Evolutionary conservation across 2,329 filamentous ascomycete species (phyloP), one percentile per base, ranked within the genome.

Genomic region (Chaetomium strumarium): DNA sequence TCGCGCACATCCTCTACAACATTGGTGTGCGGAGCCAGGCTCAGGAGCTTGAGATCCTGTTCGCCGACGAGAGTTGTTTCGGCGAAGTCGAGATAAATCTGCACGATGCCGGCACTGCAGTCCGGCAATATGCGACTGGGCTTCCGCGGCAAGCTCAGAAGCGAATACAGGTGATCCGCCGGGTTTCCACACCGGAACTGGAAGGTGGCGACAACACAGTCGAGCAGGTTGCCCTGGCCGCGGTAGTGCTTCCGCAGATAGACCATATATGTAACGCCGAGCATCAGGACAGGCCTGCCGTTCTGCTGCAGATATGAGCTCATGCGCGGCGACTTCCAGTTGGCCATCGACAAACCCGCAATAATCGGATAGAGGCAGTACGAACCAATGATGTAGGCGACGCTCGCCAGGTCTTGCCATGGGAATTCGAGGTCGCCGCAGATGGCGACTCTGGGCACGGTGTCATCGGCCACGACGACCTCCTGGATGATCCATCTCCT

Each of bases 401-500:
- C 31, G 39, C 19, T 19, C 19, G 47, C 47, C 6, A 49, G 14
- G 10, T 49, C 31, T 5, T 30, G 37, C 47, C 47, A 49, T 14
- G 38, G 29, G 14, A 49, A 49, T n/a, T 49, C 31, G 14, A 49
- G 2, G 31, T 49, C 17, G 13, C 47, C 47, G 19, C 30, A 49
- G 9, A 49, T 49, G 31, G 39, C n/a, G n/a, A n/a, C n/a, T n/a
- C 47, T 24, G 19, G 47, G 47, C 20, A 49, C 39, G 4, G 6
- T 37, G 31, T 43, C 47, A 19, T 49, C 38, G 5, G 47, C 47
- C 14, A 43, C 30, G 10, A 40, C 17, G 2, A 49, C 39, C 31
- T 49, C 47, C 31, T 49, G 47, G 19, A 49, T 49, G 11, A 49
- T 43, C 47, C 47, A 49, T 6, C 47, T 36, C 29, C 47, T 42